Evolutionary conservation across 192 early-diverging fungal genomes (phyloP).

Genomic region (Paraglomus occultum): DNA sequence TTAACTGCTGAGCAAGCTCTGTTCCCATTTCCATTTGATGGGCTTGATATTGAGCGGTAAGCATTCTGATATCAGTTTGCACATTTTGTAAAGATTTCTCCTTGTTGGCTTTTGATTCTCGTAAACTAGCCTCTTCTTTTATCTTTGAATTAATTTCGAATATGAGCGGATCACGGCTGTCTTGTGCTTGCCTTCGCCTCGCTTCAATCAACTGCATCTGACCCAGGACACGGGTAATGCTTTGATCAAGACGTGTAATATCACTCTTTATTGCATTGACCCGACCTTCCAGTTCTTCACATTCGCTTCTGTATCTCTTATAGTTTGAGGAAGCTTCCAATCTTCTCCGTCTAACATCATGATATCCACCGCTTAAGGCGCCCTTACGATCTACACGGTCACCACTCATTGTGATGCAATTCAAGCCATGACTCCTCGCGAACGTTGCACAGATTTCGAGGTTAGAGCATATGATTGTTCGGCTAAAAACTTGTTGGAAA

Average conservation of each 20-base stretch:
- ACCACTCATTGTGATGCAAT: conserved; percentile 84
- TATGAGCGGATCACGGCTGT: conserved; percentile 55
- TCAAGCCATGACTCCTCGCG: conserved; percentile 73
- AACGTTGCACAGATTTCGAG: conserved; percentile 79
- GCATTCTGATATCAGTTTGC: conserved; percentile 42
- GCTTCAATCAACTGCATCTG: conserved; percentile 57
- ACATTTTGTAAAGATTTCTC: conserved; percentile 50
- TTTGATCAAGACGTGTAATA: conserved; percentile 56
- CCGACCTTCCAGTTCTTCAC: conserved; percentile 42
- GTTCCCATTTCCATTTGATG: conserved; percentile 61
- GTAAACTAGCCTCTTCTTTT: conserved; percentile 62
- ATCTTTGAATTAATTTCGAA: conserved; percentile 56
- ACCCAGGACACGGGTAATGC: conserved; percentile 59
- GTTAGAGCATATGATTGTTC: conserved; percentile 81
- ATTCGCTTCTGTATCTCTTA: conserved; percentile 44
- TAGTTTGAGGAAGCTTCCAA: conserved; percentile 70
- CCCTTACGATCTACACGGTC: conserved; percentile 93
- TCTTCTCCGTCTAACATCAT: conserved; percentile 68
- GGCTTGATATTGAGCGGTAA: conserved; percentile 57
- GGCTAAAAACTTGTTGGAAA: conserved; percentile 90
- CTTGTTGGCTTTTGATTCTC: conserved; percentile 50
- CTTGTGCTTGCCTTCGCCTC: conserved; percentile 48
- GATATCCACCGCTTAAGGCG: conserved; percentile 88
- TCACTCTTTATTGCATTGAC: conserved; percentile 50
- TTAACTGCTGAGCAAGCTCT: conserved; percentile 53